A percentile compares a stretch with the other conserved stretches of the same genome.
phyloP scores from a whole-genome alignment of 805 yeast genomes.

The Candida wancherniae region DNA sequence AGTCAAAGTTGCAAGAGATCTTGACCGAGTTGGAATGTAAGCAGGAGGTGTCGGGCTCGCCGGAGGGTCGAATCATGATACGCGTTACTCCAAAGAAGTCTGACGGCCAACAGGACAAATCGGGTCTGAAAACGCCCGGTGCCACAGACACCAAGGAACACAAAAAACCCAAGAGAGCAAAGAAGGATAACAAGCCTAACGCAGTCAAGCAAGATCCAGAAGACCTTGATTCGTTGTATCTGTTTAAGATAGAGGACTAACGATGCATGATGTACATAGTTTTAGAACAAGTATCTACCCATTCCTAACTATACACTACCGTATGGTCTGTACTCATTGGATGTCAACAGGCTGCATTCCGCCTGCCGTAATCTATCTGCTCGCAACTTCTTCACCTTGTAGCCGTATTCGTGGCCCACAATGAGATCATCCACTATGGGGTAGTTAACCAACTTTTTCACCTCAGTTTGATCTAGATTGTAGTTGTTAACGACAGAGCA shows the following conservation, averaged over 20 bases:
- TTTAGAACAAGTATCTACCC: constrained; percentile 22
- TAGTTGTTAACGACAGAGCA: constrained; percentile 18
- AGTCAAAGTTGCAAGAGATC: constrained; percentile 21
- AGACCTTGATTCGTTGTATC: constrained; percentile 38
- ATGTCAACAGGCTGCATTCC: constrained; percentile 9
- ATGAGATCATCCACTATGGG: constrained; percentile 41
- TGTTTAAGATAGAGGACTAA: constrained; percentile 36
- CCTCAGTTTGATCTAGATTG: constrained; percentile 26
- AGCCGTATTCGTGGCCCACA: constrained; percentile 38
- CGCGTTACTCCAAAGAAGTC: constrained; percentile 12
- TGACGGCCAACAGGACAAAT: constrained; percentile 1
- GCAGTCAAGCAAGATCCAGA: constrained; percentile 20
- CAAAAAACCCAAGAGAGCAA: constrained; percentile 15
- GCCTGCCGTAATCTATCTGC: constrained; percentile 19
- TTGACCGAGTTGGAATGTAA: constrained; percentile 29
- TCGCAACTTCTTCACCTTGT: constrained; percentile 36
- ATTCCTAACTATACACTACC: constrained; percentile 17
- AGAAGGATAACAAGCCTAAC: constrained; percentile 16
- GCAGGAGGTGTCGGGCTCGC: constrained; percentile 23
- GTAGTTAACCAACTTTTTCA: constrained; percentile 34
- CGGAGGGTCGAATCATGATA: constrained; percentile 23
- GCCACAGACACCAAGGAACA: constrained; percentile 4
- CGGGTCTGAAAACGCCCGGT: constrained; percentile 1
- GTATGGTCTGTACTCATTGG: constrained; percentile 9
- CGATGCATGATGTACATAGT: constrained; percentile 3